Conservation (phyloP, 768 basidiomycete species). For the Panus rudis region DNA sequence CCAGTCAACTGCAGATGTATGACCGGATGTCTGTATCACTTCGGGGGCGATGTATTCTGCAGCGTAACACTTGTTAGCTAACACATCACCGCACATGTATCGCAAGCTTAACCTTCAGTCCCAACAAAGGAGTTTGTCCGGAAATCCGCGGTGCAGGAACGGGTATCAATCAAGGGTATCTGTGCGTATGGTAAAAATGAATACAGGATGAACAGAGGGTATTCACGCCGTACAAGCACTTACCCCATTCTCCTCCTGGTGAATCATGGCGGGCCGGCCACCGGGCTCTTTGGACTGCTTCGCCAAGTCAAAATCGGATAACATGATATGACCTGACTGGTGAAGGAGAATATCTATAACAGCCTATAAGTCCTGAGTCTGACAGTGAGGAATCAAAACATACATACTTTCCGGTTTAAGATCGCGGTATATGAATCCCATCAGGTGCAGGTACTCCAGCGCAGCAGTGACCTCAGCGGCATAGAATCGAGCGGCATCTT, state of each 20-base stretch:
- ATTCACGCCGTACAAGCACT: constrained; percentile 24
- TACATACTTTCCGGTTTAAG: constrained; percentile 97
- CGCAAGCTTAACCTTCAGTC: constrained; percentile 72
- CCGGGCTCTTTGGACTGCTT: constrained; percentile 88
- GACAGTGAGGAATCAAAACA: background rate
- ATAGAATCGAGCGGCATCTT: constrained; percentile 95
- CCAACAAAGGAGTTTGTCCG: constrained; percentile 99
- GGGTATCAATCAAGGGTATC: constrained; percentile 93
- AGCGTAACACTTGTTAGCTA: constrained; percentile 22
- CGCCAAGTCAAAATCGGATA: constrained; percentile 98
- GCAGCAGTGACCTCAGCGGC: constrained; percentile 98
- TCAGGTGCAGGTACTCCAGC: constrained; percentile 96
- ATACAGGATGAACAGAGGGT: constrained; percentile 6
- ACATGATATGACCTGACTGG: constrained; percentile 98
- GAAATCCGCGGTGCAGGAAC: constrained; percentile 95
- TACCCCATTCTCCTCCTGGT: constrained; percentile 85
- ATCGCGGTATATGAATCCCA: constrained; percentile 99
- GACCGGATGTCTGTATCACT: constrained; percentile 93
- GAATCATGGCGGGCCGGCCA: constrained; percentile 81
- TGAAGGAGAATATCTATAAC: constrained; percentile 88
- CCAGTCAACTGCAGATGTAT: constrained; percentile 99
- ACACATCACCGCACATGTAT: constrained; percentile 8
- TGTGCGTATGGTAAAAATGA: constrained; percentile 24
- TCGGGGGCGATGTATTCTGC: constrained; percentile 99
- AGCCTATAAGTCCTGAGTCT: constrained; percentile 8